Evolutionary conservation across 257 asterid genomes (phyloP).

Genomic region (Fraxinus americana): DNA sequence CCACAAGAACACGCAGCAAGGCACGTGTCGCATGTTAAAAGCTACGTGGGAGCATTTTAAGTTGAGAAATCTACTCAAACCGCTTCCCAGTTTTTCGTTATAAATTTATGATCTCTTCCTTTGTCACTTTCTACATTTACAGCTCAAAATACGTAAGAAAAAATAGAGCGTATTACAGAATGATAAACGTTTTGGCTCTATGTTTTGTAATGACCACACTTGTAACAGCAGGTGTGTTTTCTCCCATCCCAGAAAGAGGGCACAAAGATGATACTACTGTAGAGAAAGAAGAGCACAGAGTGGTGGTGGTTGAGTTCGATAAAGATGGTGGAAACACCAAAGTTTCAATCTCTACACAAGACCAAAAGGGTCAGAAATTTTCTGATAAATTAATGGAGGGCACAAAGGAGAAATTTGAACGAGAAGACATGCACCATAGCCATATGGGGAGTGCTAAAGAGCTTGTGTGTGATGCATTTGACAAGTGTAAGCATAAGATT

Average conservation of each 20-base stretch:
- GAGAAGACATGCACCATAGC: not conserved
- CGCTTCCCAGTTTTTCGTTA: conserved; percentile 21
- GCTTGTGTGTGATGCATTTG: conserved; percentile 43
- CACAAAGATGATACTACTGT: conserved; percentile 24
- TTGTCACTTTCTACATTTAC: not conserved
- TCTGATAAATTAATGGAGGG: conserved; percentile 24
- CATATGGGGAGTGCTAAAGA: conserved; percentile 21
- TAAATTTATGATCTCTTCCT: not conserved
- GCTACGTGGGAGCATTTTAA: conserved; percentile 13
- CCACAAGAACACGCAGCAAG: conserved; percentile 26
- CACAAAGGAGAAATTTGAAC: conserved; percentile 6
- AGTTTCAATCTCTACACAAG: conserved; percentile 35
- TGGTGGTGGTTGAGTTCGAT: conserved; percentile 50
- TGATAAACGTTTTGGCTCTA: conserved; percentile 39
- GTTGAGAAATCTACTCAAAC: conserved; percentile 23
- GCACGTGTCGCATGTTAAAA: conserved; percentile 37
- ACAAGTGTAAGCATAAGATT: conserved; percentile 39
- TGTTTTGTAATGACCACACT: conserved; percentile 33
- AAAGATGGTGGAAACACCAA: conserved; percentile 28
- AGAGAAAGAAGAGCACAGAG: conserved; percentile 47
- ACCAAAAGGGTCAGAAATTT: conserved; percentile 14
- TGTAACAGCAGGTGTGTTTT: conserved; percentile 24
- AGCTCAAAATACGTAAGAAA: not conserved
- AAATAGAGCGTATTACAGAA: not conserved
- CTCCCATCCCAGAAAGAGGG: conserved; percentile 21